Evolutionary conservation across 306 rosid genomes (phyloP), one percentile per base, ranked within the genome.

Genomic region (Quercus glauca): DNA sequence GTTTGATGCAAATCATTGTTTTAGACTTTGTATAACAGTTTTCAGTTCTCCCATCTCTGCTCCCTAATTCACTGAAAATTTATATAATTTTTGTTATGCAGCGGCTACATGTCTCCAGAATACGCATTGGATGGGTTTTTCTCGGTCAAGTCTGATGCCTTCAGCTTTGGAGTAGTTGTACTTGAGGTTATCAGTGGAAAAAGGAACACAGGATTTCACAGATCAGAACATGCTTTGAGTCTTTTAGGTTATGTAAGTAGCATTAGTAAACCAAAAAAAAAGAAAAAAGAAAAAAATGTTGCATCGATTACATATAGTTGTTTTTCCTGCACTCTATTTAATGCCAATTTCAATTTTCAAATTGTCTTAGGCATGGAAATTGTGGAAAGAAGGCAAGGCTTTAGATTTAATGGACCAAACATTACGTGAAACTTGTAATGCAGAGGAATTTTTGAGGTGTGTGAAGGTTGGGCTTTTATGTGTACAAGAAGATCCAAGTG

Each of bases 91-190:
- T 72, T 15, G 6, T 1, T 63, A 3, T 82, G 71, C 33, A 82
- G 92, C 28, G 90, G 90, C 6, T 88, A 90, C 59, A 90, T 88
- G 85, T 76, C 89, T 49, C 91, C 91, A 0, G 91, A 49, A 49
- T 88, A 85, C 10, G 90, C 88, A 4, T 74, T 85, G 49, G 91
- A 87, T 0, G 91, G 91, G 41, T 2, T 69, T n/a, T 90, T 88
- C 69, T 90, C 92, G 0, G 67, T 75, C 19, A 90, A 90, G 67
- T 86, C 89, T 0, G 92, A 88, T 19, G 88, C 85, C 5, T 90
- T 85, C 77, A 88, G 94, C 73, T 90, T 88, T 20, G 92, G 94
- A 2, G 89, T 90, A 21, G 87, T 90, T 4, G 33, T 90, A 1
- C 74, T 90, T 6, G 92, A 88, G 80, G 78, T 90, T 69, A 67